phyloP scores from a whole-genome alignment of 2,329 filamentous ascomycete species.

The Pseudogymnoascus pannorum region DNA sequence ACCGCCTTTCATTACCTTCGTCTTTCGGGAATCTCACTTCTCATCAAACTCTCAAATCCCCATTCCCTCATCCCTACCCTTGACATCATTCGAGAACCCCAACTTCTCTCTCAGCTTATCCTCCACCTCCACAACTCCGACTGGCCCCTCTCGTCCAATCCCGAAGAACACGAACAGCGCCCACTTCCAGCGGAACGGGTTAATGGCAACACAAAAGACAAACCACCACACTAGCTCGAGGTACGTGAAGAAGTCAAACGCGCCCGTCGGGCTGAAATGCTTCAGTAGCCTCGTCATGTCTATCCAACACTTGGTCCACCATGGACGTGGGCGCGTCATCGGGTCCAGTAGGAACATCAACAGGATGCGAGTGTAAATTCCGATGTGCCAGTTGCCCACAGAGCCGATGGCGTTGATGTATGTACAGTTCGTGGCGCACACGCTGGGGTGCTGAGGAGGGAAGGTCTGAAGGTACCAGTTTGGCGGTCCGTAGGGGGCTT shows the following conservation, averaged over 20 bases:
- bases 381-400: constrained; percentile 83
- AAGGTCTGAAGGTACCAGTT: constrained; percentile 89
- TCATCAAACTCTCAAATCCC: background rate
- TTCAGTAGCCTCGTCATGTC: constrained; percentile 74
- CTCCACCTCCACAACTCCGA: constrained; percentile 59
- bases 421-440: constrained; percentile 78
- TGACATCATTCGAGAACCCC: constrained; percentile 31
- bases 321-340: constrained; percentile 60
- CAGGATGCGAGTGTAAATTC: constrained; percentile 78
- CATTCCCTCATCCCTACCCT: constrained; percentile 15
- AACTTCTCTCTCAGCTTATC: constrained; percentile 49
- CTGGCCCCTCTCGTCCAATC: constrained; percentile 58
- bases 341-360: constrained; percentile 83
- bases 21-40: background rate
- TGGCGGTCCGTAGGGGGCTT: constrained; percentile 66
- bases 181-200: constrained; percentile 90
- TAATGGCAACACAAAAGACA: constrained; percentile 66
- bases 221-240: constrained; percentile 83
- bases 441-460: constrained; percentile 62
- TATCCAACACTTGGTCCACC: constrained; percentile 81
- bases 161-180: constrained; percentile 75
- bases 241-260: constrained; percentile 88
- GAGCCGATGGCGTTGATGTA: constrained; percentile 75
- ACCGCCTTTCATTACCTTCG: background rate
- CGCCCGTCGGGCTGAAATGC: constrained; percentile 58